Conservation (phyloP, 1,139 yeast species). For the Waltiozyma sp. region DNA sequence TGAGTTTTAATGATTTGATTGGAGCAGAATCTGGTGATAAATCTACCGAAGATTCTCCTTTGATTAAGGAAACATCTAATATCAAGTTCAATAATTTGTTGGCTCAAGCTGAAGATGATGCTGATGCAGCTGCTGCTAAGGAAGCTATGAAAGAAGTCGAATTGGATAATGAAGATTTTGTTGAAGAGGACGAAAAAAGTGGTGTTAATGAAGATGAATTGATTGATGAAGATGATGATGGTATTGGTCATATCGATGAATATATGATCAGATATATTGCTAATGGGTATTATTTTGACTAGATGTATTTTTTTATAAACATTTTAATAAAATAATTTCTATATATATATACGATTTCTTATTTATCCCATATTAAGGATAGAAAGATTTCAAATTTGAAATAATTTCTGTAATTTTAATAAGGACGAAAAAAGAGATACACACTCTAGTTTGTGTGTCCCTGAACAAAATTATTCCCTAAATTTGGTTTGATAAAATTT, state of each 20-base stretch:
- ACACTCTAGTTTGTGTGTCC: too few relatives aligned
- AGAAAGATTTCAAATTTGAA: too few relatives aligned
- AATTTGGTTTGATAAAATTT: too few relatives aligned
- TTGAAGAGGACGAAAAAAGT: conserved; percentile 27
- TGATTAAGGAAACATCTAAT: conserved; percentile 25
- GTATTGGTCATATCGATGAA: conserved; percentile 86
- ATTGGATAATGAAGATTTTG: conserved; percentile 76
- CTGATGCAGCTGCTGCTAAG: conserved; percentile 87
- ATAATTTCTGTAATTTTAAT: too few relatives aligned
- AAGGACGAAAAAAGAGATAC: too few relatives aligned
- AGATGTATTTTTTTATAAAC: neutral
- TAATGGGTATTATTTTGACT: conserved; percentile 58
- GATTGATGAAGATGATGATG: conserved; percentile 53
- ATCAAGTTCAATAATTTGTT: conserved; percentile 50
- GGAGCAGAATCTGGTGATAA: conserved; percentile 40
- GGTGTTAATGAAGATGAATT: conserved; percentile 20
- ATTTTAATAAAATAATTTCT: too few relatives aligned
- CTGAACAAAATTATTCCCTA: too few relatives aligned
- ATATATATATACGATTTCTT: too few relatives aligned
- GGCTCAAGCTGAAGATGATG: conserved; percentile 94
- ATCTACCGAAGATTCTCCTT: conserved; percentile 25
- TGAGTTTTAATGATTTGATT: conserved; percentile 80
- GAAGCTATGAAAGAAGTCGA: conserved; percentile 84
- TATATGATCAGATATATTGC: conserved; percentile 90
- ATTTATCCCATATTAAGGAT: too few relatives aligned